These are phyloP conservation scores for Paraphoma sp. DNA, from an alignment of 2,329 filamentous ascomycete species.

Conservation along the genomic window DNA sequence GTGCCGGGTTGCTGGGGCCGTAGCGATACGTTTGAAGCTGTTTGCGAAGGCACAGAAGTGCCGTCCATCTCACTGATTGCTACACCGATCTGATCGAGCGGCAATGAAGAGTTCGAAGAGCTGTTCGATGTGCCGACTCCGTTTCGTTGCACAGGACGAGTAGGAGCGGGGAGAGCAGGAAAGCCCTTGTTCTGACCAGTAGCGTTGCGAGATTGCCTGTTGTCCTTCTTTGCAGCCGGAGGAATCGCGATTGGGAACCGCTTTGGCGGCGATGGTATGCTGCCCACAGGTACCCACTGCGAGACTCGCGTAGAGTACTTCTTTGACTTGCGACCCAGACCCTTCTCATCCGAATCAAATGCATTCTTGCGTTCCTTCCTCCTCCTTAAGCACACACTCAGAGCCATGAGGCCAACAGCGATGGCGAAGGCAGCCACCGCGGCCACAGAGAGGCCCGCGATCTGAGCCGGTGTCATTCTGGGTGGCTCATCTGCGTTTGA, in stretches of 20 bases:
- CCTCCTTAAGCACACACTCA: slow-evolving; percentile 44
- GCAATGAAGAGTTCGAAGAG: slow-evolving; percentile 29
- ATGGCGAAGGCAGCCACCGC: slow-evolving; percentile 45
- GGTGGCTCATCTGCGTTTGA: slow-evolving; percentile 21
- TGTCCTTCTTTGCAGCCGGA: slow-evolving; percentile 14
- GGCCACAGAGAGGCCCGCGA: slow-evolving; percentile 47
- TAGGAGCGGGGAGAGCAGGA: slow-evolving; percentile 3
- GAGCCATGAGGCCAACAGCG: slow-evolving; percentile 47
- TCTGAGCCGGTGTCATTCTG: slow-evolving; percentile 47
- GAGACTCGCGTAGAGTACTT: slow-evolving; percentile 32
- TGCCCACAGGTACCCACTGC: slow-evolving; percentile 19
- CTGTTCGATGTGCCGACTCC: slow-evolving; percentile 27
- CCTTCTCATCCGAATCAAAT: slow-evolving; percentile 30
- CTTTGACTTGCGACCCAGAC: slow-evolving; percentile 11
- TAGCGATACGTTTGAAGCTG: slow-evolving; percentile 5
- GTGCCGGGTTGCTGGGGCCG: slow-evolving; percentile 11
- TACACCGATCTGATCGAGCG: slow-evolving; percentile 44
- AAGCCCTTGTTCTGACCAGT: slow-evolving; percentile 1
- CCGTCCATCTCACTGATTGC: slow-evolving; percentile 46
- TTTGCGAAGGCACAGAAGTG: slow-evolving; percentile 20
- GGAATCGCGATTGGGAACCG: slow-evolving; percentile 24
- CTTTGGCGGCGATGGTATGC: slow-evolving; percentile 11
- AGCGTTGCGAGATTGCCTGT: not conserved
- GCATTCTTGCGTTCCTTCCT: slow-evolving; percentile 38
- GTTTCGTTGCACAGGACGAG: slow-evolving; percentile 26